Base-by-base conservation (phyloP, 2,329 filamentous ascomycete genomes). In the Aspergillus pseudoglaucus region DNA sequence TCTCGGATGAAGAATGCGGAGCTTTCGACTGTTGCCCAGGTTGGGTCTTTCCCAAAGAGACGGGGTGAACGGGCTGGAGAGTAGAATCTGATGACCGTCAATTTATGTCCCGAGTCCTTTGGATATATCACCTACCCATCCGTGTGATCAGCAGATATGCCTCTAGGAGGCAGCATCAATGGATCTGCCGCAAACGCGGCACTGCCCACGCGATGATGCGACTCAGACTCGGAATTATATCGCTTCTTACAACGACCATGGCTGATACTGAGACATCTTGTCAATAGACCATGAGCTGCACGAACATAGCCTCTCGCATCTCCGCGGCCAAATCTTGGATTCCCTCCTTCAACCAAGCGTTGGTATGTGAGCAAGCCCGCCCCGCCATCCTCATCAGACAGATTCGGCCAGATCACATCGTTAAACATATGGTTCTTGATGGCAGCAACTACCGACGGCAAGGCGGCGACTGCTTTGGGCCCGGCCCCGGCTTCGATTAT, bases 341-440 rank as follows among this genome's bases (percentile, higher is more conserved):
- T 93, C 3, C 91, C 91, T 9, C 90, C 91, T 63, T 96, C 90
- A 4, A 88, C 84, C 8, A 98, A 75, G 14, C 93, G 82, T 65
- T 90, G 84, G 59, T 95, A 97, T 0, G 89, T 95, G 30, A 98
- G 83, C 23, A 98, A 78, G 0, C 93, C 93, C 3, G 90, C 90
- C 20, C 93, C 93, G 30, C 90, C 90, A 65, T 95, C 93, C 70
- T 98, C 93, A 61, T 98, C 91, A 0, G 89, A 94, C 35, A 98
- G 73, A 58, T 98, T 98, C 0, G 93, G 93, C 93, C 93, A 98
- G 46, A 97, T 95, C 49, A 95, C 75, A 61, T 96, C 94, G 69
- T 98, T 98, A 75, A 98, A 98, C 50, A 98, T 88, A 68, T 98
- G 90, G 0, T 77, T 83, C 66, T 95, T 97, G 68, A 98, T 84